A percentile compares a stretch with the other conserved stretches of the same genome.
phyloP scores from a whole-genome alignment of 2,329 filamentous ascomycete species.

The Monilinia polystroma region DNA sequence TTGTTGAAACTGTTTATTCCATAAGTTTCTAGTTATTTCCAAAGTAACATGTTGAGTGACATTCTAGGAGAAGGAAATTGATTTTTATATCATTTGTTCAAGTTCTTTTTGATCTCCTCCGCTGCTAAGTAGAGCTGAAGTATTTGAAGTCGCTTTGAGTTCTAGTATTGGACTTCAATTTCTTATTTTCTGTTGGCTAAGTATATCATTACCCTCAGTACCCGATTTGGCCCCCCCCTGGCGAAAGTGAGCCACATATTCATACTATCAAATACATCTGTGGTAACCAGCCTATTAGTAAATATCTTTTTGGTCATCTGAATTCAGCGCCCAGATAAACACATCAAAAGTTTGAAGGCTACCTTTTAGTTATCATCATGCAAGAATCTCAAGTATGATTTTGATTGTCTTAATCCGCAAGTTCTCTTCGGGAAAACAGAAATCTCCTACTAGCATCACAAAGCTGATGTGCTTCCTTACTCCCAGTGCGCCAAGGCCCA shows the following conservation, averaged over 20 bases:
- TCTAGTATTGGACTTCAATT: no score
- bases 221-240: no score
- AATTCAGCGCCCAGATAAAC: not conserved
- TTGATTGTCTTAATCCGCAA: not conserved
- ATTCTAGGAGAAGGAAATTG: not conserved
- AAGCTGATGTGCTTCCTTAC: no score
- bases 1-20: not conserved
- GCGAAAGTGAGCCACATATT: no score
- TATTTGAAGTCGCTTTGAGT: no score
- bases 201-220: not conserved
- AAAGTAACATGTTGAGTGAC: no score
- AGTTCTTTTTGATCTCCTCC: not conserved
- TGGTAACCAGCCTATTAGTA: not conserved
- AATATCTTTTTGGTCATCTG: no score
- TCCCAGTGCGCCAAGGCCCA: not conserved
- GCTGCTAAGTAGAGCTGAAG: not conserved
- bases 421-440: not conserved
- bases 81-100: not conserved
- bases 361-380: not conserved
- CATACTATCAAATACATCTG: not conserved
- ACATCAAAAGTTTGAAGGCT: not conserved
- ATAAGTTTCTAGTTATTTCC: not conserved
- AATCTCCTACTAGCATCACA: no score
- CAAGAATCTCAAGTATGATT: accelerated
- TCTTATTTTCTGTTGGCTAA: not conserved